phyloP scores from a whole-genome alignment of 2,329 filamentous ascomycete species.

The Stenocarpella maydis region DNA sequence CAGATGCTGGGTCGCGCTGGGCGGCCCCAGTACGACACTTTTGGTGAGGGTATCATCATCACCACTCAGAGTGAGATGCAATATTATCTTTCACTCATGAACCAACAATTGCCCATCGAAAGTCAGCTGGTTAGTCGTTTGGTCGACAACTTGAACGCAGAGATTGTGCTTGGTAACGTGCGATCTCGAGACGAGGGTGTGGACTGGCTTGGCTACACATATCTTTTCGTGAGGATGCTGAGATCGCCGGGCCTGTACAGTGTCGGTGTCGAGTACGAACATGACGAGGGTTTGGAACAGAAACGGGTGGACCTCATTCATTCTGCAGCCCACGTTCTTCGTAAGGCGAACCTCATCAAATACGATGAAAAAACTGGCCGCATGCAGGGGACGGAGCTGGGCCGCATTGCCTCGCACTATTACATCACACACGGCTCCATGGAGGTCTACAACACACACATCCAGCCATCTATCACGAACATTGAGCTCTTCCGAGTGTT shows the following conservation, averaged over 20 bases:
- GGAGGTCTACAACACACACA: conserved; percentile 95
- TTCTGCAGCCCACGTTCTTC: conserved; percentile 86
- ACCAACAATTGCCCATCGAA: conserved; percentile 97
- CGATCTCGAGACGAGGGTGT: conserved; percentile 92
- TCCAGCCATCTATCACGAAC: conserved; percentile 89
- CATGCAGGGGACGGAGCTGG: conserved; percentile 90
- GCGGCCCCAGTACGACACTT: conserved; percentile 95
- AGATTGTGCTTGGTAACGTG: conserved; percentile 93
- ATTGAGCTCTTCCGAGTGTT: conserved; percentile 98
- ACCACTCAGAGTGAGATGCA: conserved; percentile 95
- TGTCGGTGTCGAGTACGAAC: conserved; percentile 93
- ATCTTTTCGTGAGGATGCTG: conserved; percentile 97
- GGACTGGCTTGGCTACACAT: conserved; percentile 99
- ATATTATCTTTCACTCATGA: conserved; percentile 95
- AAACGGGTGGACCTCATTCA: conserved; percentile 98
- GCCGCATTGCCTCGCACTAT: conserved; percentile 96
- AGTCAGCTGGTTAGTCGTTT: conserved; percentile 93
- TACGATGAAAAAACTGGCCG: conserved; percentile 94
- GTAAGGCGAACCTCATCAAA: conserved; percentile 88
- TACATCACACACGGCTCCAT: conserved; percentile 97
- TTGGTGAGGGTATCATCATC: conserved; percentile 98
- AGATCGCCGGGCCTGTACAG: conserved; percentile 94
- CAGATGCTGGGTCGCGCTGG: conserved; percentile 99
- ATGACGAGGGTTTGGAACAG: conserved; percentile 90
- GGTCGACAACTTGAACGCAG: conserved; percentile 95